These are phyloP conservation scores for Emericellopsis cladophorae DNA, from an alignment of 2,329 filamentous ascomycete genomes.

Conservation along the genomic window DNA sequence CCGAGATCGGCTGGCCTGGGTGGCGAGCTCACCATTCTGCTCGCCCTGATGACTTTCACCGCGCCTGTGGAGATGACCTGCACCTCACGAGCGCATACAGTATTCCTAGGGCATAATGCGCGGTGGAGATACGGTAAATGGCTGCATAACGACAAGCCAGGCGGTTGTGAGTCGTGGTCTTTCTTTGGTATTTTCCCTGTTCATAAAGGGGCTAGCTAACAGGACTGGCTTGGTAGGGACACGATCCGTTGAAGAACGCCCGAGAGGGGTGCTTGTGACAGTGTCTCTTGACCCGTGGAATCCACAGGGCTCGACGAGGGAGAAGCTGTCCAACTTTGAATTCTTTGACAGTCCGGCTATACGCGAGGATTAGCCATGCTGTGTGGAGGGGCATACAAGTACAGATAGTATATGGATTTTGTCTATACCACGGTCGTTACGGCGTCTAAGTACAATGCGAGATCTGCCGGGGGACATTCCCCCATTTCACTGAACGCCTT, in stretches of 20 bases:
- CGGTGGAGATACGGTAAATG: slow-evolving; percentile 14
- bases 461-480: background rate
- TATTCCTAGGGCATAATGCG: slow-evolving; percentile 11
- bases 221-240: background rate
- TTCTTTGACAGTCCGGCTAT: slow-evolving; percentile 4
- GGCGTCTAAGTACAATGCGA: background rate
- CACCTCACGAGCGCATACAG: slow-evolving; percentile 4
- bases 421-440: background rate
- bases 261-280: slow-evolving; percentile 19
- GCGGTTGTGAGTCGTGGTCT: slow-evolving; percentile 12
- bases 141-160: slow-evolving; percentile 7
- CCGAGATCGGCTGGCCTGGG: slow-evolving; percentile 17
- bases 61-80: background rate
- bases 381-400: background rate
- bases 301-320: slow-evolving; percentile 10
- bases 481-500: background rate
- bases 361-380: background rate
- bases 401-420: background rate
- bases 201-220: too few relatives aligned
- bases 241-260: slow-evolving; percentile 7
- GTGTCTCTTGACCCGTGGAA: slow-evolving; percentile 19
- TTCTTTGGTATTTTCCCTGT: background rate
- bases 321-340: slow-evolving; percentile 12
- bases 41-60: slow-evolving; percentile 26
- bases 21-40: slow-evolving; percentile 22